phyloP scores from a whole-genome alignment of 2,329 filamentous ascomycete genomes.

The Neurospora crassa region DNA sequence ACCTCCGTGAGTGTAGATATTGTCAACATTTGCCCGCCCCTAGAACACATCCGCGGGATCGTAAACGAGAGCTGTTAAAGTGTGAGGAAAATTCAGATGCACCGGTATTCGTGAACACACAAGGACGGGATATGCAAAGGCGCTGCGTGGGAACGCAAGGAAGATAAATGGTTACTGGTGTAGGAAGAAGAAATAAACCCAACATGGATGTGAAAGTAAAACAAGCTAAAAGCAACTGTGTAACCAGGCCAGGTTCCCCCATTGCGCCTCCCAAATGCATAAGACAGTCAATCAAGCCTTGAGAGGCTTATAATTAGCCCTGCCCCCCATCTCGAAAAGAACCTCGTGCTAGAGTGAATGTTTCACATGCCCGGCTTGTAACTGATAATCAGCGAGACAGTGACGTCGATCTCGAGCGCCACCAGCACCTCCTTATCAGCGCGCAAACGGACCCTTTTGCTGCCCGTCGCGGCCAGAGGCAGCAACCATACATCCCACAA shows the following conservation, averaged over 20 bases:
- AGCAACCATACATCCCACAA: not conserved
- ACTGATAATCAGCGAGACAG: not conserved
- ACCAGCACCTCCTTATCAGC: not conserved
- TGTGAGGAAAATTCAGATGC: not conserved
- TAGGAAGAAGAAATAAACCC: not conserved
- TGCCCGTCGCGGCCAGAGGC: not conserved
- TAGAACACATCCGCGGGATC: not conserved
- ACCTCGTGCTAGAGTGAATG: conserved; percentile 2
- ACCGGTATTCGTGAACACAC: not conserved
- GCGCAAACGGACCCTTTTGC: not conserved
- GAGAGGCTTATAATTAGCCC: not conserved
- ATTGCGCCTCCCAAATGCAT: conserved; percentile 1
- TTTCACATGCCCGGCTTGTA: not conserved
- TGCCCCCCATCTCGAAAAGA: not conserved
- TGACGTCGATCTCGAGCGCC: not conserved
- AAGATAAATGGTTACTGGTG: not conserved
- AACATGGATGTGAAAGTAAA: conserved; percentile 1
- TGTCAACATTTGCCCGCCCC: not conserved
- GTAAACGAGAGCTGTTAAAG: not conserved
- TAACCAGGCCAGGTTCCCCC: conserved; percentile 1
- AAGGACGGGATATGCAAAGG: not conserved
- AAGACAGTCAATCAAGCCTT: not conserved
- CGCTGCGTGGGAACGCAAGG: not conserved
- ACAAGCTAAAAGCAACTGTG: conserved; percentile 1
- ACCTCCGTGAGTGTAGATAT: not conserved